Conservation (phyloP, 257 asterid genomes). For the Nicotiana benthamiana region DNA sequence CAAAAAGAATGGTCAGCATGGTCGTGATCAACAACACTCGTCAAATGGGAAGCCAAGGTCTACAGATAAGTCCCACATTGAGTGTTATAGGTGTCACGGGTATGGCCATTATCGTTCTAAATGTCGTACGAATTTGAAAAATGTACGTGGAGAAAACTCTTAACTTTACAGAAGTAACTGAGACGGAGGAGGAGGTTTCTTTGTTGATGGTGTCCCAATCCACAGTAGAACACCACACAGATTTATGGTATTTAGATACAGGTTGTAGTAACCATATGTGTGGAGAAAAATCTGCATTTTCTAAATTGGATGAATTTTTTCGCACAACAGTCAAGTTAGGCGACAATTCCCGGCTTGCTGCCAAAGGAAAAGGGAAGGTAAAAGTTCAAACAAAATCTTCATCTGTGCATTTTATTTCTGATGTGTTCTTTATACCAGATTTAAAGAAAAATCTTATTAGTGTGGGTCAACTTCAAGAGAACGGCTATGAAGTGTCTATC, state of each 20-base stretch:
- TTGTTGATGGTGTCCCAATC: constrained; percentile 2
- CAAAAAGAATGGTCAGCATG: neutral
- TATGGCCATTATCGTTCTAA: constrained; percentile 6
- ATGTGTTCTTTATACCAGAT: constrained; percentile 8
- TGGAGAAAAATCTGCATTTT: neutral
- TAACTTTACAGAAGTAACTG: constrained; percentile 4
- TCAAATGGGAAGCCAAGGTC: neutral
- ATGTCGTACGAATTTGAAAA: neutral
- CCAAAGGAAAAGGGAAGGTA: neutral
- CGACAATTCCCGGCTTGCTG: neutral
- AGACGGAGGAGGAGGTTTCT: neutral
- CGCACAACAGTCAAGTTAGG: constrained; percentile 5
- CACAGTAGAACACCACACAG: neutral
- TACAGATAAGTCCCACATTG: neutral
- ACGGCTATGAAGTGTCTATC: neutral
- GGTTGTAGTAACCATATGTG: constrained; percentile 9
- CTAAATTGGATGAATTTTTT: neutral
- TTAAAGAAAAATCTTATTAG: constrained; percentile 8
- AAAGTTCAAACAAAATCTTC: neutral
- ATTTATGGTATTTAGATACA: constrained; percentile 13
- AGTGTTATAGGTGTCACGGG: constrained; percentile 12
- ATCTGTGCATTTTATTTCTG: neutral
- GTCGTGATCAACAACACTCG: neutral
- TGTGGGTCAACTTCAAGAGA: constrained; percentile 14
- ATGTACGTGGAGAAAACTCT: neutral